phyloP scores from a whole-genome alignment of 306 rosid species.

The Spatholobus suberectus region DNA sequence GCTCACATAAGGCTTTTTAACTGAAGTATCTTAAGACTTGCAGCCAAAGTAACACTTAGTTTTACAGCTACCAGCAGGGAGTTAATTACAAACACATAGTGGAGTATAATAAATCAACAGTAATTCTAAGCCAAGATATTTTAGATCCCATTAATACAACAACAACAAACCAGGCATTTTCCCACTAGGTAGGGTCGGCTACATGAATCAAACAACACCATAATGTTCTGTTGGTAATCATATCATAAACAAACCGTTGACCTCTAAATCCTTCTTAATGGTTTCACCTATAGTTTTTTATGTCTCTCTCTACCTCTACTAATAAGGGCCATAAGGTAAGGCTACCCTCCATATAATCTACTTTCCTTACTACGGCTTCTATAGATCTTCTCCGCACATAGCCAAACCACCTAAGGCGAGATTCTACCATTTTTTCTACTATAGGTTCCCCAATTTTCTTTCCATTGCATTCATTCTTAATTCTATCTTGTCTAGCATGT shows the following conservation, averaged over 20 bases:
- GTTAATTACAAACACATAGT: not conserved
- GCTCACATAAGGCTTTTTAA: slow-evolving; percentile 17
- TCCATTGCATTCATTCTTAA: not conserved
- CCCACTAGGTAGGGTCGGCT: too few species aligned
- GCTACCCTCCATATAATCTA: not conserved
- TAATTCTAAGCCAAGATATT: not conserved
- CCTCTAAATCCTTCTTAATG: not conserved
- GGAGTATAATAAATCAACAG: not conserved
- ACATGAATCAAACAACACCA: not conserved
- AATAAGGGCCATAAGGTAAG: not conserved
- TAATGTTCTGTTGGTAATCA: not conserved
- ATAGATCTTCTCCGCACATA: not conserved
- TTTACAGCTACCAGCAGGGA: slow-evolving; percentile 27
- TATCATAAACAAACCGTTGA: not conserved
- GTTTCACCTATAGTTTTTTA: not conserved
- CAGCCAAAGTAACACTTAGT: slow-evolving; percentile 14
- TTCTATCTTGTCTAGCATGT: not conserved
- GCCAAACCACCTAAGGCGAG: not conserved
- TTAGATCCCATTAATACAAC: not conserved
- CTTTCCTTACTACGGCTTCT: not conserved
- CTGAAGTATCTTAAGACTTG: slow-evolving; percentile 3
- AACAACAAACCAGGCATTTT: not conserved
- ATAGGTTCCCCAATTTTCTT: not conserved
- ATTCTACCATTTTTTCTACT: not conserved
- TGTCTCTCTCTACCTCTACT: not conserved